These are phyloP conservation scores for Lentinula guzmanii DNA, from an alignment of 768 basidiomycete species.

Conservation along the genomic window DNA sequence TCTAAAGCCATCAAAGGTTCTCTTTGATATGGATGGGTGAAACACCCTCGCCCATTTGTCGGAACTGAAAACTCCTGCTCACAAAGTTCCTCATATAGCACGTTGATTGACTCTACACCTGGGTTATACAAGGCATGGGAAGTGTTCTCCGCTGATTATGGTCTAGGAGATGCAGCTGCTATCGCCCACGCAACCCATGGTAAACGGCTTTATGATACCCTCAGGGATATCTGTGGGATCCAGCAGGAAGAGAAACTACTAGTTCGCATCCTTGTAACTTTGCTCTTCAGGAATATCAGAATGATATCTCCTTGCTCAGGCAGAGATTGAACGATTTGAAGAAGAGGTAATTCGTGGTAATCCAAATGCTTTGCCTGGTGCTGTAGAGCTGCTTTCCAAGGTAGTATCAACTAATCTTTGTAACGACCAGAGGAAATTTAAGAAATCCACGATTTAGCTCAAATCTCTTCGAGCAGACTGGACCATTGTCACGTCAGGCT, in stretches of 20 bases:
- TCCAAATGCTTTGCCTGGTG: slow-evolving; percentile 64
- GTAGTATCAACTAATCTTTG: slow-evolving; percentile 14
- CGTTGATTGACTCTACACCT: slow-evolving; percentile 77
- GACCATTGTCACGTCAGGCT: slow-evolving; percentile 85
- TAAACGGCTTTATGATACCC: slow-evolving; percentile 67
- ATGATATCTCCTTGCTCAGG: slow-evolving; percentile 24
- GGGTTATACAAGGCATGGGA: slow-evolving; percentile 79
- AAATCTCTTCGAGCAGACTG: slow-evolving; percentile 33
- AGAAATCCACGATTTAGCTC: slow-evolving; percentile 13
- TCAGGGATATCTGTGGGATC: slow-evolving; percentile 64
- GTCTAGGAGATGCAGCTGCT: slow-evolving; percentile 37
- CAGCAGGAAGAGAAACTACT: slow-evolving; percentile 48
- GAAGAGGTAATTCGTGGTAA: slow-evolving; percentile 62
- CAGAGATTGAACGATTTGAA: slow-evolving; percentile 75
- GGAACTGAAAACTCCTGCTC: too few relatives aligned
- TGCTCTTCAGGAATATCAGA: background rate
- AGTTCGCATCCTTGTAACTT: slow-evolving; percentile 29
- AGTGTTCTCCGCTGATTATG: slow-evolving; percentile 58
- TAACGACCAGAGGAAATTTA: background rate
- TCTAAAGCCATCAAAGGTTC: slow-evolving; percentile 9
- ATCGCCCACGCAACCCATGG: slow-evolving; percentile 68
- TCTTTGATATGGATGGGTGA: slow-evolving; percentile 28
- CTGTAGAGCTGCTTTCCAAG: slow-evolving; percentile 45
- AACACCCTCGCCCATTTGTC: background rate
- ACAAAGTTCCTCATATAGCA: slow-evolving; percentile 30